phyloP scores from a whole-genome alignment of 1,284 basidiomycete genomes.

The Trichosporon sp. region DNA sequence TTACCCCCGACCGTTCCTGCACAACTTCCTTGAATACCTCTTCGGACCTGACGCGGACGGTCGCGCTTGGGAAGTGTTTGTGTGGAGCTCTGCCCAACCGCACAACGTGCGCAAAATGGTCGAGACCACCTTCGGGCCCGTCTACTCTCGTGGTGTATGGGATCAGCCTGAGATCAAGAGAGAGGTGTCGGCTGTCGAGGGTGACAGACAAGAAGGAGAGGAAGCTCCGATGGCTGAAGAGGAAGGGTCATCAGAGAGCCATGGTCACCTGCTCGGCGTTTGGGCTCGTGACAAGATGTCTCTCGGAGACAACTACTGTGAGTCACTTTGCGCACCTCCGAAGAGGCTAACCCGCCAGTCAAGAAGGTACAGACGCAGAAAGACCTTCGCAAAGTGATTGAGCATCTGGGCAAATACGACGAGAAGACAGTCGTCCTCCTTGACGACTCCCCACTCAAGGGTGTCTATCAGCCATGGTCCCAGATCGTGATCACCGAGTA shows the following conservation, averaged over 20 bases:
- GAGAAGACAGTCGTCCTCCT: conserved; percentile 35
- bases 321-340: not conserved
- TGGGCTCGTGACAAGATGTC: conserved; percentile 46
- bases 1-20: conserved; percentile 42
- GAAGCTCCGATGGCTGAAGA: not conserved
- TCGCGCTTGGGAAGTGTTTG: conserved; percentile 41
- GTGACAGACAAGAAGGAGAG: not conserved
- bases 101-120: conserved; percentile 46
- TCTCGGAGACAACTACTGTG: conserved; percentile 22
- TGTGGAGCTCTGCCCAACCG: conserved; percentile 47
- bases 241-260: not conserved
- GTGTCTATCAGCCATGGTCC: conserved; percentile 44
- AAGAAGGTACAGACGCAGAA: conserved; percentile 44
- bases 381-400: conserved; percentile 39
- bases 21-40: conserved; percentile 42
- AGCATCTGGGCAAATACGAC: conserved; percentile 25
- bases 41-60: conserved; percentile 27
- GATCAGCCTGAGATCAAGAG: conserved; percentile 10
- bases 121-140: conserved; percentile 32
- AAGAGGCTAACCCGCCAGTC: conserved; percentile 11
- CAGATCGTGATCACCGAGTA: conserved; percentile 45
- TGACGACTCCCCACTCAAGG: conserved; percentile 47
- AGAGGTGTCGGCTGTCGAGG: not conserved
- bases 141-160: conserved; percentile 34
- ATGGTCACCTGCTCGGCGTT: conserved; percentile 39